phyloP scores from a whole-genome alignment of 2,329 filamentous ascomycete species.

The Cadophora sp. region DNA sequence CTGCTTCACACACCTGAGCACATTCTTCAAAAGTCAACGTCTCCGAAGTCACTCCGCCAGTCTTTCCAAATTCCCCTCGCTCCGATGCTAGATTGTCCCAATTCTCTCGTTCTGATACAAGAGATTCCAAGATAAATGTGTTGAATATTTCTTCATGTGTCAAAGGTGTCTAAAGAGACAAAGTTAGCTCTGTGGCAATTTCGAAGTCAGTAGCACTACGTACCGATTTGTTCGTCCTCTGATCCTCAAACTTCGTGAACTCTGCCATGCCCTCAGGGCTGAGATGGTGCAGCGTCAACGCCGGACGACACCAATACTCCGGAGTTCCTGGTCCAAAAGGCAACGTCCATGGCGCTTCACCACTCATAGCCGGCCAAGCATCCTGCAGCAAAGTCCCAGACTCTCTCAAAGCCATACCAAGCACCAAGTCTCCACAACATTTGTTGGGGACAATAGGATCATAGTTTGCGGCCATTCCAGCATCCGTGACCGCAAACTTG shows the following conservation, averaged over 20 bases:
- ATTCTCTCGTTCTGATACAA: conserved; percentile 41
- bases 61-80: conserved; percentile 24
- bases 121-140: conserved; percentile 52
- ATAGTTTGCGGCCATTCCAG: conserved; percentile 54
- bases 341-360: conserved; percentile 59
- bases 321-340: conserved; percentile 52
- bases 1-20: conserved; percentile 53
- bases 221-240: conserved; percentile 25
- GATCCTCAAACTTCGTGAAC: conserved; percentile 55
- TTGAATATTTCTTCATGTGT: conserved; percentile 57
- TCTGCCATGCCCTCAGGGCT: conserved; percentile 48
- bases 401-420: conserved; percentile 55
- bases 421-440: conserved; percentile 61
- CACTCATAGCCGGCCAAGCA: conserved; percentile 61
- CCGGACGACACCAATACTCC: conserved; percentile 59
- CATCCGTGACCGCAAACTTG: conserved; percentile 51
- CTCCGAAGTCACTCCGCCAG: conserved; percentile 14
- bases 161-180: conserved; percentile 20
- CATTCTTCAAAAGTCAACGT: conserved; percentile 51
- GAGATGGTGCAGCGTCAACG: conserved; percentile 63
- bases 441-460: conserved; percentile 50
- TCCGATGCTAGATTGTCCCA: conserved; percentile 58
- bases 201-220: not conserved
- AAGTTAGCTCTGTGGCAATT: not conserved
- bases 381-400: conserved; percentile 49